These are phyloP conservation scores for Astrocystis sublimbata DNA, from an alignment of 495 filamentous ascomycete genomes.

Conservation along the genomic window DNA sequence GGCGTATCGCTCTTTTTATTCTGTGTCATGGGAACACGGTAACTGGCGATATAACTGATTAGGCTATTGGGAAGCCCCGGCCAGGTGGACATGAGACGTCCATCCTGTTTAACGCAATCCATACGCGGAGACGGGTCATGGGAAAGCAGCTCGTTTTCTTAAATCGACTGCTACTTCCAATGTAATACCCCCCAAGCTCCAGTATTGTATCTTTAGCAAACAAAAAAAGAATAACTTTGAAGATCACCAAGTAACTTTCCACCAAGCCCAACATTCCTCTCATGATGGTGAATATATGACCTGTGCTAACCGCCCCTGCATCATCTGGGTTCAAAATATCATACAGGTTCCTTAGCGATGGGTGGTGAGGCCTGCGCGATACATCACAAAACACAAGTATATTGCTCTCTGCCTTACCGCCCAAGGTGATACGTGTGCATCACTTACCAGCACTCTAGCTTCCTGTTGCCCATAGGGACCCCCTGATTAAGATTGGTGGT, in stretches of 20 bases:
- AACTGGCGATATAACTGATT: constrained; percentile 5
- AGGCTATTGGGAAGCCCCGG: constrained; percentile 2
- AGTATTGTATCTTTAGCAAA: constrained; percentile 19
- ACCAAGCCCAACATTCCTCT: neutral
- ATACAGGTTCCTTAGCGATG: no score
- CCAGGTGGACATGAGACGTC: constrained; percentile 4
- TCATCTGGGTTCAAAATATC: no score
- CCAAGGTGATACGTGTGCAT: no score
- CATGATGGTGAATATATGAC: neutral
- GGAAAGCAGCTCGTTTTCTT: constrained; percentile 15
- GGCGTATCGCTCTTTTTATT: constrained; percentile 12
- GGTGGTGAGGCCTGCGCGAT: no score
- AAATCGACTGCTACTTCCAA: constrained; percentile 6
- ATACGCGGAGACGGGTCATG: constrained; percentile 14
- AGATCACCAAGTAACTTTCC: neutral
- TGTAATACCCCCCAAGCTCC: constrained; percentile 7
- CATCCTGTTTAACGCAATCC: constrained; percentile 8
- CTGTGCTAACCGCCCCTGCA: neutral
- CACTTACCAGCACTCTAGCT: no score
- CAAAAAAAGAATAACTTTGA: constrained; percentile 6
- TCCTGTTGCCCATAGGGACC: no score
- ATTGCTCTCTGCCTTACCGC: no score
- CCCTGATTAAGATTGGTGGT: no score
- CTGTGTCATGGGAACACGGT: constrained; percentile 14
- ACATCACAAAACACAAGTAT: no score